These are phyloP conservation scores for Hymenoscyphus repandus DNA, from an alignment of 2,329 filamentous ascomycete species.

Conservation along the genomic window DNA sequence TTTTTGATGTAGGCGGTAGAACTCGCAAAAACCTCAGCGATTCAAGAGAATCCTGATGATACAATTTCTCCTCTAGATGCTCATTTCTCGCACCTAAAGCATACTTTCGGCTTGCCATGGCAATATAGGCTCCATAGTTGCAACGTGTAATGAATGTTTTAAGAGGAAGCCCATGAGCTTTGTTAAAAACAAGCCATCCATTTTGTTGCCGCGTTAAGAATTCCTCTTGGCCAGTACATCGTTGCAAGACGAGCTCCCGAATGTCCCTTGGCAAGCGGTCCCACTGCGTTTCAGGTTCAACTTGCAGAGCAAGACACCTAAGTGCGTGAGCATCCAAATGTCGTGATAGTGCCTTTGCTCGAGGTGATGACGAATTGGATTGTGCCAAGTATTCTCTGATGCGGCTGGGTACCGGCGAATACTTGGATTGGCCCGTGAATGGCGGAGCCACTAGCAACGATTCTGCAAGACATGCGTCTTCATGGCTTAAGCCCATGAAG, in stretches of 20 bases:
- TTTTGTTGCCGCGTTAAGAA: slow-evolving; percentile 18
- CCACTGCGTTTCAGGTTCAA: slow-evolving; percentile 46
- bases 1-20: slow-evolving; percentile 4
- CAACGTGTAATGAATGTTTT: slow-evolving; percentile 21
- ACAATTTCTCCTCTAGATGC: slow-evolving; percentile 4
- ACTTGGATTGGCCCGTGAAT: not conserved
- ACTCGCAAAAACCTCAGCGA: slow-evolving; percentile 13
- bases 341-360: slow-evolving; percentile 13
- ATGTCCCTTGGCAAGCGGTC: slow-evolving; percentile 42
- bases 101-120: slow-evolving; percentile 18
- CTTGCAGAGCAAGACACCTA: slow-evolving; percentile 41
- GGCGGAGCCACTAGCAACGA: slow-evolving; percentile 29
- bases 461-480: slow-evolving; percentile 34
- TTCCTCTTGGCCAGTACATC: slow-evolving; percentile 38
- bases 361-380: slow-evolving; percentile 34
- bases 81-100: slow-evolving; percentile 15
- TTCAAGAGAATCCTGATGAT: slow-evolving; percentile 11
- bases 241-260: slow-evolving; percentile 39
- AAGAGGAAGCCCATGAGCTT: slow-evolving; percentile 14
- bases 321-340: slow-evolving; percentile 36
- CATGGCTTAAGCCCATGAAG: slow-evolving; percentile 24
- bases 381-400: slow-evolving; percentile 13
- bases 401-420: slow-evolving; percentile 12
- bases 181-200: slow-evolving; percentile 20
- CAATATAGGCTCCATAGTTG: slow-evolving; percentile 23